Evolutionary conservation across 345 rosid genomes (phyloP).

Genomic region (Balakata baccata): DNA sequence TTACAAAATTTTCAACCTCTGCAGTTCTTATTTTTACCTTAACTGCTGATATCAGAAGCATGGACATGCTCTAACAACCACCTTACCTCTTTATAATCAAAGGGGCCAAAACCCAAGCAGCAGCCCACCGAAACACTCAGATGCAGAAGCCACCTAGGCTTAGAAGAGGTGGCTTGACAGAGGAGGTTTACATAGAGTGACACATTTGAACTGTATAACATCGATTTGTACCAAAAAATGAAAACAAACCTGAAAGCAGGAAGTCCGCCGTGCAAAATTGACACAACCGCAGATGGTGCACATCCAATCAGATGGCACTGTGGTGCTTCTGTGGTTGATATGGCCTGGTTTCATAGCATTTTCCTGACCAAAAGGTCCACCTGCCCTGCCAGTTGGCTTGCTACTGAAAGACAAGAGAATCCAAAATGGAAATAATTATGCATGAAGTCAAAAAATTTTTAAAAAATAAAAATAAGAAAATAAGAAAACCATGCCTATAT

Average conservation of each 20-base stretch:
- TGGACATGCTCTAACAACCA: neutral
- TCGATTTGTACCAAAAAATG: neutral
- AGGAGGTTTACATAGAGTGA: neutral
- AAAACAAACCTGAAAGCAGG: slow-evolving; percentile 87
- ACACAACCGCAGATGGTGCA: slow-evolving; percentile 89
- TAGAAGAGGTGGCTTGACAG: neutral
- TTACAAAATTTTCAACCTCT: no score
- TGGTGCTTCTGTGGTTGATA: slow-evolving; percentile 49
- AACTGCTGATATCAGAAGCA: neutral
- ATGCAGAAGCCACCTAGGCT: neutral
- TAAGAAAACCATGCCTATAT: neutral
- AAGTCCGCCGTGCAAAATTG: slow-evolving; percentile 90
- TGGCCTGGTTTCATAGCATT: slow-evolving; percentile 49
- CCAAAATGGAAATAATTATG: slow-evolving; percentile 23
- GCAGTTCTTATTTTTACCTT: neutral
- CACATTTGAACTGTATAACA: no score
- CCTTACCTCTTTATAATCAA: neutral
- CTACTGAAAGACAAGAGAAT: slow-evolving; percentile 62
- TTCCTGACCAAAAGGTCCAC: slow-evolving; percentile 69
- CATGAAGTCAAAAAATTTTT: slow-evolving; percentile 7
- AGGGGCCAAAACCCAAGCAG: no score
- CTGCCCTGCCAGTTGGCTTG: slow-evolving; percentile 74
- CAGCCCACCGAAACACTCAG: neutral
- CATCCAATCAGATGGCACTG: slow-evolving; percentile 90
- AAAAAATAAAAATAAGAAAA: no score